Conservation (phyloP, 805 yeast species). For the Spathaspora arborariae region DNA sequence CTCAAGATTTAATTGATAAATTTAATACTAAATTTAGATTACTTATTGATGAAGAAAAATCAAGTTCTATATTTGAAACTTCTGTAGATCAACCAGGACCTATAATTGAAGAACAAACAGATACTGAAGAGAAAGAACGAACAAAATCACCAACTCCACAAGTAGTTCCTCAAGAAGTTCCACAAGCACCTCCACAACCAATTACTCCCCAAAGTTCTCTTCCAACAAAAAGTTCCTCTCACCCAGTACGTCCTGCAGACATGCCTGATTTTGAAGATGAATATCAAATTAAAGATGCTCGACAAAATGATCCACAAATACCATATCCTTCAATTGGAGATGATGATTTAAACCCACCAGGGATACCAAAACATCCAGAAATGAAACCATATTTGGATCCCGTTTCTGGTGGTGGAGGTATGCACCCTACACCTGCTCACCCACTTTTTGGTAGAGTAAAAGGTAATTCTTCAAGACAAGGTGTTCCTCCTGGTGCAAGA, state of each 20-base stretch:
- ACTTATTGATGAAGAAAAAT: constrained; percentile 8
- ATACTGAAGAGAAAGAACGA: constrained; percentile 3
- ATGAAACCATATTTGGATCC: constrained; percentile 39
- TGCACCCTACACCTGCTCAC: constrained; percentile 51
- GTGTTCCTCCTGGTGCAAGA: constrained; percentile 46
- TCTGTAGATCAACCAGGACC: constrained; percentile 4
- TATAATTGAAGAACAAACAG: constrained; percentile 6
- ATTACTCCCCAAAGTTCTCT: too few species aligned
- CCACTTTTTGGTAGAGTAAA: constrained; percentile 40
- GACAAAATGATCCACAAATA: background rate
- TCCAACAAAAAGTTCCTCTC: too few species aligned
- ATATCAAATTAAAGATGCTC: constrained; percentile 28
- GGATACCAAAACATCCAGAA: constrained; percentile 38
- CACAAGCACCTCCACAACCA: background rate
- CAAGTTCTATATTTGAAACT: constrained; percentile 6
- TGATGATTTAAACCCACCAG: constrained; percentile 47
- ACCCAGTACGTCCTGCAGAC: constrained; percentile 29
- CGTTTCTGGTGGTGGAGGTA: constrained; percentile 37
- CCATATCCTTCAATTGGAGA: constrained; percentile 41
- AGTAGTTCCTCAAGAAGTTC: background rate
- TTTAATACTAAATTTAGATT: constrained; percentile 16
- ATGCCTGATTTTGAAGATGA: constrained; percentile 57
- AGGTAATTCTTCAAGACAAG: constrained; percentile 26
- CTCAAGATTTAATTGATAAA: constrained; percentile 16
- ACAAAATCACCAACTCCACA: constrained; percentile 7